A percentile compares a stretch with the other conserved stretches of the same genome.
These are phyloP conservation scores for Rosa chinensis DNA, from an alignment of 306 rosid genomes.

Conservation along the genomic window DNA sequence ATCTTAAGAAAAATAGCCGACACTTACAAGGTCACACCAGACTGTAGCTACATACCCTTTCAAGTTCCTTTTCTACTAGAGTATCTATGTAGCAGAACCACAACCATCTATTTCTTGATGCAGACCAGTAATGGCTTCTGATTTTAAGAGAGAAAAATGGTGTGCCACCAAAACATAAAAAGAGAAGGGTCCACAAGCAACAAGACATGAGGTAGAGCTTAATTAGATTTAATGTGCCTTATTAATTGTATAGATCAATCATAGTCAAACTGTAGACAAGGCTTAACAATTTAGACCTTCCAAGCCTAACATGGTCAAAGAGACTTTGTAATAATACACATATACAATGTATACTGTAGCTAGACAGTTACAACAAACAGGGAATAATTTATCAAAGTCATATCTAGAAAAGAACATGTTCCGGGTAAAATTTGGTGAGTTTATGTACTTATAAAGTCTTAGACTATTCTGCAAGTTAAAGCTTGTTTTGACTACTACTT, in stretches of 20 bases:
- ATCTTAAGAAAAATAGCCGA: not conserved
- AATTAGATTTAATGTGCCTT: not conserved
- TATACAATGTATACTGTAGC: not conserved
- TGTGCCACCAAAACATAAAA: not conserved
- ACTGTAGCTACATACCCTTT: not conserved
- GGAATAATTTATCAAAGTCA: not conserved
- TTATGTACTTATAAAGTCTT: not conserved
- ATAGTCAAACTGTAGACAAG: not conserved
- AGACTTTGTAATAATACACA: not conserved
- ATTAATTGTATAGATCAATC: not conserved
- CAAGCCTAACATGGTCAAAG: slow-evolving; percentile 15
- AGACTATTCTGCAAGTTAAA: not conserved
- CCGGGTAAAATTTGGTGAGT: slow-evolving; percentile 26
- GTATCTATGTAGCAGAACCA: not conserved
- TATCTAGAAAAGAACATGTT: not conserved
- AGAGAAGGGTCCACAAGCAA: slow-evolving; percentile 6
- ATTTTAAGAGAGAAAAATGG: not conserved
- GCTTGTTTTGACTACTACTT: not conserved
- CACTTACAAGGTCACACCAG: not conserved
- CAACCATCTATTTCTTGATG: slow-evolving; percentile 10
- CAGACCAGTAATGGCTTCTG: not conserved
- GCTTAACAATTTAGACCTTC: not conserved
- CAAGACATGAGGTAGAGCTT: slow-evolving; percentile 14
- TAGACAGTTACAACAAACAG: not conserved
- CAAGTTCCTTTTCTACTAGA: not conserved